phyloP scores from a whole-genome alignment of 805 yeast genomes.

The Kodamaea kaohsiungensis region DNA sequence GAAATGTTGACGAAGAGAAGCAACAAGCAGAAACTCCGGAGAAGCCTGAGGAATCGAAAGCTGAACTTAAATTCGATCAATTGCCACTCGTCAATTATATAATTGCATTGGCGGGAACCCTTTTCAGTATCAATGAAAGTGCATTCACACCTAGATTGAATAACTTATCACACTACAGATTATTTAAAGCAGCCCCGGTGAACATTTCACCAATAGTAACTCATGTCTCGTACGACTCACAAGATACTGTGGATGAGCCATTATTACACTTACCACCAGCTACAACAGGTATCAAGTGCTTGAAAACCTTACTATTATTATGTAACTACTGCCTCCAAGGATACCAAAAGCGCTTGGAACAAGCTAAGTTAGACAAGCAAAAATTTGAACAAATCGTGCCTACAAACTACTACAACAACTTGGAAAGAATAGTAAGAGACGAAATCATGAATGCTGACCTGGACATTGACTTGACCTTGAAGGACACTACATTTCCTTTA shows the following conservation, averaged over 20 bases:
- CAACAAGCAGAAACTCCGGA: constrained; percentile 17
- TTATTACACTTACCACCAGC: constrained; percentile 31
- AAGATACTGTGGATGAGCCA: constrained; percentile 34
- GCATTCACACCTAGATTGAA: constrained; percentile 30
- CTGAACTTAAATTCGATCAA: constrained; percentile 6
- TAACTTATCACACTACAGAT: constrained; percentile 28
- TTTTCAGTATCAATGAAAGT: constrained; percentile 40
- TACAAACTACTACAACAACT: constrained; percentile 14
- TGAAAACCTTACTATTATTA: constrained; percentile 28
- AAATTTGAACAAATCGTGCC: constrained; percentile 9
- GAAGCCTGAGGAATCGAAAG: neutral
- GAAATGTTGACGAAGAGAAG: neutral
- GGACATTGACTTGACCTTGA: constrained; percentile 29
- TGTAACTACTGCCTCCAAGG: constrained; percentile 35
- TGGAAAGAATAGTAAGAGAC: constrained; percentile 21
- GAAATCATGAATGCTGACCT: constrained; percentile 19
- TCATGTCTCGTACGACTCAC: constrained; percentile 45
- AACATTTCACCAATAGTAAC: constrained; percentile 29
- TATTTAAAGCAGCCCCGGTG: constrained; percentile 25
- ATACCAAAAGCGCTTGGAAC: constrained; percentile 34
- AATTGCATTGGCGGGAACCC: constrained; percentile 28
- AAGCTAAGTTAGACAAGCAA: constrained; percentile 26
- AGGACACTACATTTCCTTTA: constrained; percentile 18
- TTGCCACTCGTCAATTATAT: constrained; percentile 38
- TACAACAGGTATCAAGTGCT: constrained; percentile 25